Conservation (phyloP, 108 stramenopile species). For the Skeletonema potamos region DNA sequence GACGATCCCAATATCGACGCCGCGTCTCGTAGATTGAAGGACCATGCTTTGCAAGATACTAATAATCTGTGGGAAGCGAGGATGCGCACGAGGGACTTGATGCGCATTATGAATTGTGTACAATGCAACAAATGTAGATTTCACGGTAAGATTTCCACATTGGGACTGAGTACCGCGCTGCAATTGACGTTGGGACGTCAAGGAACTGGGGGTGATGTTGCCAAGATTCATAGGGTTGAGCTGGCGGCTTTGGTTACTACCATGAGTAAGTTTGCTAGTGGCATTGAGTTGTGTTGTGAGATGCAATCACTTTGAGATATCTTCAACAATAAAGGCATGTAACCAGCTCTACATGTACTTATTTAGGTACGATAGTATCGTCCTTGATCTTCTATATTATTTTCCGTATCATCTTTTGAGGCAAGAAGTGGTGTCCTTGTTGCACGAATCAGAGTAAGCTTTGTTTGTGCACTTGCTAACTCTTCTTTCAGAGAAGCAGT, state of each 20-base stretch:
- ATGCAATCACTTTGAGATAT: conserved; percentile 42
- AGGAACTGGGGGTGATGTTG: conserved; percentile 68
- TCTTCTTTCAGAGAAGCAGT: neutral
- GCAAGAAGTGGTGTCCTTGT: neutral
- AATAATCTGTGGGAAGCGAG: conserved; percentile 80
- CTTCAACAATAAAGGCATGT: neutral
- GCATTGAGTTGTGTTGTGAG: conserved; percentile 74
- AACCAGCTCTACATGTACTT: neutral
- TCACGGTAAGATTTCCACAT: conserved; percentile 86
- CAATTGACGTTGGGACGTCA: conserved; percentile 73
- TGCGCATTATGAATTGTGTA: conserved; percentile 96
- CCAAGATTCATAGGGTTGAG: conserved; percentile 80
- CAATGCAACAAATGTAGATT: conserved; percentile 97
- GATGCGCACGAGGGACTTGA: conserved; percentile 86
- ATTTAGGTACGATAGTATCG: too few relatives aligned
- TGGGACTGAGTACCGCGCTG: conserved; percentile 89
- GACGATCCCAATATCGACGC: conserved; percentile 62
- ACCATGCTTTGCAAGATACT: conserved; percentile 61
- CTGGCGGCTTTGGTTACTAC: conserved; percentile 81
- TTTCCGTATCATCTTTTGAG: too few relatives aligned
- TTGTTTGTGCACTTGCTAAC: neutral
- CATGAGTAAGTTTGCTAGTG: conserved; percentile 77
- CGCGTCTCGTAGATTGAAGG: conserved; percentile 55
- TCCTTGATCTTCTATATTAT: too few relatives aligned
- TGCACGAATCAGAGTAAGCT: neutral